A percentile compares a stretch with the other conserved stretches of the same genome.
Conservation (phyloP, 345 rosid species). For the Luvunga scandens region DNA sequence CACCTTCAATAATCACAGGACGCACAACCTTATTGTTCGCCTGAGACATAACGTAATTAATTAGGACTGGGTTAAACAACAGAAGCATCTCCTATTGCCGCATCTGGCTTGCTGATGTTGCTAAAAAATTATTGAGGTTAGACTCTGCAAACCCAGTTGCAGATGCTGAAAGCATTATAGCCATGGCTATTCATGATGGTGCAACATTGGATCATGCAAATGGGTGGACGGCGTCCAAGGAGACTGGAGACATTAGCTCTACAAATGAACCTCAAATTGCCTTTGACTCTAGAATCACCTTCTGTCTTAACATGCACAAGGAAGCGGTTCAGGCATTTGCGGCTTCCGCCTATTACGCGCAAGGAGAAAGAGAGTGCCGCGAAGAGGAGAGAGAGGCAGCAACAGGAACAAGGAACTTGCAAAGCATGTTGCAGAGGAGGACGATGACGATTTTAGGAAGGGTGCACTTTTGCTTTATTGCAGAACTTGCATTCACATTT, state of each 20-base stretch:
- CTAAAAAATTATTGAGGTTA: constrained; percentile 52
- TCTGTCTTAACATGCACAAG: constrained; percentile 89
- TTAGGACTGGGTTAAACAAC: constrained; percentile 68
- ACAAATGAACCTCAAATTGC: constrained; percentile 88
- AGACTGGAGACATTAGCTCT: constrained; percentile 84
- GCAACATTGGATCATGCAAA: constrained; percentile 72
- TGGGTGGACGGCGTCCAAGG: constrained; percentile 78
- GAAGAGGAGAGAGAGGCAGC: constrained; percentile 80
- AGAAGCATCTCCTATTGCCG: constrained; percentile 75
- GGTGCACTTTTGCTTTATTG: neutral
- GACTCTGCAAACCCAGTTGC: constrained; percentile 66
- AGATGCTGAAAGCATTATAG: constrained; percentile 78
- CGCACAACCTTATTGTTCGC: constrained; percentile 65
- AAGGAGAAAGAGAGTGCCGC: constrained; percentile 82
- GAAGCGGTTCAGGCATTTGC: constrained; percentile 71
- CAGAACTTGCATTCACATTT: neutral
- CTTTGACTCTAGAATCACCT: constrained; percentile 81
- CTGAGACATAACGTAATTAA: constrained; percentile 75
- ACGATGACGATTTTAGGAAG: constrained; percentile 65
- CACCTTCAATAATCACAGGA: constrained; percentile 61
- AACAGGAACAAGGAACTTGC: constrained; percentile 92
- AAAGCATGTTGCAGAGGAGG: constrained; percentile 85
- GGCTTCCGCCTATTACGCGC: constrained; percentile 71
- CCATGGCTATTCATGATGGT: constrained; percentile 86
- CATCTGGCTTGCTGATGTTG: constrained; percentile 66